These are phyloP conservation scores for Solanum chilense DNA, from an alignment of 257 asterid genomes.

Conservation along the genomic window DNA sequence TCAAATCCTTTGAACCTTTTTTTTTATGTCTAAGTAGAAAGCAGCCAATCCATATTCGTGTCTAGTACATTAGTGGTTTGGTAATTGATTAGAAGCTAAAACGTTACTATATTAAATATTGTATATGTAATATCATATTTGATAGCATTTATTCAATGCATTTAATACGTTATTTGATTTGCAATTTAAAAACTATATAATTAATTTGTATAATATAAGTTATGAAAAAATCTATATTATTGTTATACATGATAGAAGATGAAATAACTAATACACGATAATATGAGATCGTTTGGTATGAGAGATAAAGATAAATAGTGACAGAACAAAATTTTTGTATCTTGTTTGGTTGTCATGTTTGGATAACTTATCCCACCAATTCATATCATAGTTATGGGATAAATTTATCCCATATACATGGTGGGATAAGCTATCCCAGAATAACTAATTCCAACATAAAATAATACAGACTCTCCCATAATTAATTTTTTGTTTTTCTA, in stretches of 20 bases:
- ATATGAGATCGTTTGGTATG: too few relatives aligned
- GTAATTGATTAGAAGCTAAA: not conserved
- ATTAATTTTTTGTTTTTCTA: too few relatives aligned
- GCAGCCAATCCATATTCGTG: not conserved
- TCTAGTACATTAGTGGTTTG: not conserved
- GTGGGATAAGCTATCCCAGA: too few relatives aligned
- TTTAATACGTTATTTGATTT: not conserved
- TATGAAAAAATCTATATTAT: not conserved
- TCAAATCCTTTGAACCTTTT: not conserved
- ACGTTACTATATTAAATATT: not conserved
- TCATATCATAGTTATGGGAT: too few relatives aligned
- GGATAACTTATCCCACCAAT: too few relatives aligned
- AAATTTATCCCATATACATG: too few relatives aligned
- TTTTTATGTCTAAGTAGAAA: not conserved
- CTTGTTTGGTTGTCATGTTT: too few relatives aligned
- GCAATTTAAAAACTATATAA: not conserved
- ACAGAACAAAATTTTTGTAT: too few relatives aligned
- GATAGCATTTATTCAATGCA: not conserved
- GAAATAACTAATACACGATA: too few relatives aligned
- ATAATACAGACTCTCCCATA: too few relatives aligned
- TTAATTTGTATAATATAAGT: not conserved
- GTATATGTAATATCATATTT: not conserved
- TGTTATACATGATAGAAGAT: not conserved
- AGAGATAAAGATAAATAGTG: too few relatives aligned
- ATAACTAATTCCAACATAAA: too few relatives aligned